Base-by-base conservation (phyloP, 2,329 filamentous ascomycete genomes). In the Cryphonectria japonica region DNA sequence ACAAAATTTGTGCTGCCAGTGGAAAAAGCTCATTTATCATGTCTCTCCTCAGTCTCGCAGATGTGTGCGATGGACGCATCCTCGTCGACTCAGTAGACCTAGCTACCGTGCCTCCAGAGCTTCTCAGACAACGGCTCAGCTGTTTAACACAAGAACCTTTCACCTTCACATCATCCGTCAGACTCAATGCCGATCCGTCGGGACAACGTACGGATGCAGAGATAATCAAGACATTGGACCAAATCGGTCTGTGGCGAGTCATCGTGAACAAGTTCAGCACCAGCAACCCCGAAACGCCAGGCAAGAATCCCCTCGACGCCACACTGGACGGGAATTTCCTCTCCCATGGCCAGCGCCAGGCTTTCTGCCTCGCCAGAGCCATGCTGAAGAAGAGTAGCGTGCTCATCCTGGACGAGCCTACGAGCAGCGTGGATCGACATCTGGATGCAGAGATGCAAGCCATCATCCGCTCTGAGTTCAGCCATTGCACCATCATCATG, bases 291-390 rank as follows among this genome's bases (percentile, higher is more conserved):
- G 19, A 22, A 8, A 22, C 16, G 3, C 16, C 43, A 1, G 19
- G 16, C 43, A 50, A 8, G 19, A 50, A 50, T 8, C 43, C 43
- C 19, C 43, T 50, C 43, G 43, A 50, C 7, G 43, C 43, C 43
- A 50, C 43, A 5, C 43, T 50, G 54, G 74, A 76, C 16, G 74
- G 75, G 3, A 72, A 77, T 1, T 73, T 76, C 3, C 76, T 84
- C 14, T 85, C 83, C 0, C 82, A 84, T 60, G 85, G 86, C 1
- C 82, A 88, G 73, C 77, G 78, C 61, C 86, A 88, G 75, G 76
- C 87, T 0, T 82, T 87, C 66, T 82, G 80, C 13, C 77, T 88
- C 19, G 85, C 83, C 0, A 79, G 86, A 1, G 82, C 84, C 0
- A 76, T 87, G 7, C 72, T 86, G 2, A 77, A 78, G 43, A 50